Evolutionary conservation across 2,329 filamentous ascomycete genomes (phyloP).

Genomic region (Ceratocystis alfenasii): DNA sequence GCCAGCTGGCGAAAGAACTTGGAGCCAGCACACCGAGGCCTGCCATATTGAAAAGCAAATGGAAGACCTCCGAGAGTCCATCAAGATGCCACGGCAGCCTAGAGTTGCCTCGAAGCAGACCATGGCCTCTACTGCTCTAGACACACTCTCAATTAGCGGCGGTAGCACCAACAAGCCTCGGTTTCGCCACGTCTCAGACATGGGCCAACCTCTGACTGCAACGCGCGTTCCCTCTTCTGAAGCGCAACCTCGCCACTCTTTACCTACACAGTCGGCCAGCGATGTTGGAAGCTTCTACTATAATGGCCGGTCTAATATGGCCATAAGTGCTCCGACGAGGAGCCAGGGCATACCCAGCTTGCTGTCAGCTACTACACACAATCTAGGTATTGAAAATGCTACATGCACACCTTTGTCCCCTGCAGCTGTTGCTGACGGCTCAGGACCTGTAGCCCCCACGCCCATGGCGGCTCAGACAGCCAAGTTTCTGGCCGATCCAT

Average conservation of each 20-base stretch:
- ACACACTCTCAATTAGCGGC: neutral
- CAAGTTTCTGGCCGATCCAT: neutral
- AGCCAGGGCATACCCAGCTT: neutral
- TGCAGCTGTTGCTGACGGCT: neutral
- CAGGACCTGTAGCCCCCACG: neutral
- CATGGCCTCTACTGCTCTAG: neutral
- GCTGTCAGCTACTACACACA: neutral
- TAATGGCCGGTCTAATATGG: neutral
- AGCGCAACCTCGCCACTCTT: neutral
- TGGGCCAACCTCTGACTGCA: neutral
- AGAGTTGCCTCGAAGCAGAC: neutral
- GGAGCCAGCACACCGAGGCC: conserved; percentile 7
- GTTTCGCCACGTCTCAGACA: conserved; percentile 3
- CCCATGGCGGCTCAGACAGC: neutral
- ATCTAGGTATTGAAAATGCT: neutral
- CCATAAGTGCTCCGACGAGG: neutral
- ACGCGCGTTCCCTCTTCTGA: neutral
- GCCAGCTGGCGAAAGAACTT: neutral
- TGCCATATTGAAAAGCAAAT: conserved; percentile 4
- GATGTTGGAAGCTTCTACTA: neutral
- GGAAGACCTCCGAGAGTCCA: neutral
- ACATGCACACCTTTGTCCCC: neutral
- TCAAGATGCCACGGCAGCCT: neutral
- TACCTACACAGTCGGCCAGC: neutral
- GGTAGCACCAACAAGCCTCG: neutral